A percentile compares a stretch with the other conserved stretches of the same genome.
phyloP scores from a whole-genome alignment of 805 yeast species.

The Maudiozyma saulgeensis region DNA sequence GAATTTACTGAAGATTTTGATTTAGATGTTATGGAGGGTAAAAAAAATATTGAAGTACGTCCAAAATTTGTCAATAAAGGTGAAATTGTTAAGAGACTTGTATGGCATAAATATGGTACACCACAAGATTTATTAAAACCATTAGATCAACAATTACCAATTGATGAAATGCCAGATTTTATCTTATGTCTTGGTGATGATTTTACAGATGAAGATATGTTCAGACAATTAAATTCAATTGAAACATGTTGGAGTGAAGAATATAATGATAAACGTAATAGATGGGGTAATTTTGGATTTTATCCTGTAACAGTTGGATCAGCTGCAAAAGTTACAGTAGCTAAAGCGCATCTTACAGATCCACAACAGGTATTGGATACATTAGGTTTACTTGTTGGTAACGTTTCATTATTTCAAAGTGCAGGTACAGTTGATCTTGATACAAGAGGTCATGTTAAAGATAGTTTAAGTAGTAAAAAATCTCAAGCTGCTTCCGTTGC shows the following conservation, averaged over 20 bases:
- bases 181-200: conserved; percentile 91
- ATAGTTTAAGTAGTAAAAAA: conserved; percentile 33
- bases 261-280: conserved; percentile 33
- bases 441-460: conserved; percentile 60
- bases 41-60: conserved; percentile 95
- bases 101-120: conserved; percentile 52
- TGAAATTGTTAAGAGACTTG: conserved; percentile 79
- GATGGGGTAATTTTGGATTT: conserved; percentile 49
- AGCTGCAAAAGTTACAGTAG: conserved; percentile 75
- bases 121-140: conserved; percentile 35
- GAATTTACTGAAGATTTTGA: conserved; percentile 60
- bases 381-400: conserved; percentile 69
- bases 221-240: conserved; percentile 58
- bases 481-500: conserved; percentile 28
- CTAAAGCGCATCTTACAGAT: conserved; percentile 75
- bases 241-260: conserved; percentile 36
- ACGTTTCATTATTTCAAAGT: conserved; percentile 66
- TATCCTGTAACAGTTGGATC: conserved; percentile 91
- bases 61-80: conserved; percentile 94
- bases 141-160: conserved; percentile 26
- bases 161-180: conserved; percentile 64
- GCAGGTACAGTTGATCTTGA: conserved; percentile 69
- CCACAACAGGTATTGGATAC: conserved; percentile 81
- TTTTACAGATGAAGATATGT: conserved; percentile 97
- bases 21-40: conserved; percentile 93